Conservation (phyloP, 1,284 basidiomycete species). For the Afroboletus lepidellus region DNA sequence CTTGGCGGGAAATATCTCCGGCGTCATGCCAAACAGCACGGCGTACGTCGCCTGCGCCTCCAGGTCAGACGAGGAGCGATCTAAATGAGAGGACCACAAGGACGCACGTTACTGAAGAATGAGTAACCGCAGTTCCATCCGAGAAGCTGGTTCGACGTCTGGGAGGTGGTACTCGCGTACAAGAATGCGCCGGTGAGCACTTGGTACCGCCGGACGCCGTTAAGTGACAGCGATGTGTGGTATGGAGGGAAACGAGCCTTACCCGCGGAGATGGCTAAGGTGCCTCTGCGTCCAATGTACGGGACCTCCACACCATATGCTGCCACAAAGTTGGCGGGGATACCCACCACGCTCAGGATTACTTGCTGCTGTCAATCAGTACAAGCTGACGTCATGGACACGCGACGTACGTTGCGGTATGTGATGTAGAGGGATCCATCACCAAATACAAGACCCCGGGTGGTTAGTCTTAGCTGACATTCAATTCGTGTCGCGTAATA, state of each 20-base stretch:
- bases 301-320: conserved; percentile 65
- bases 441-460: conserved; percentile 48
- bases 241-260: conserved; percentile 12
- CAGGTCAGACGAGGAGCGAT: not conserved
- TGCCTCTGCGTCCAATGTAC: conserved; percentile 60
- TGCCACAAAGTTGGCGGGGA: conserved; percentile 65
- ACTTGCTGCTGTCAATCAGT: conserved; percentile 39
- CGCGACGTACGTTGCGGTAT: conserved; percentile 47
- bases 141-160: conserved; percentile 59
- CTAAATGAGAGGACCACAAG: not conserved
- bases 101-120: conserved; percentile 54
- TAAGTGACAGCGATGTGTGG: conserved; percentile 14
- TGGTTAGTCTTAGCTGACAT: conserved; percentile 36
- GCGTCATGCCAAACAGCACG: conserved; percentile 63
- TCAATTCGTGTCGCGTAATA: conserved; percentile 4
- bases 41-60: conserved; percentile 62
- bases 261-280: conserved; percentile 56
- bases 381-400: not conserved
- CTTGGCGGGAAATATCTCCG: conserved; percentile 71
- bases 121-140: conserved; percentile 74
- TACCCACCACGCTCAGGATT: conserved; percentile 62
- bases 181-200: conserved; percentile 68
- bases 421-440: conserved; percentile 49
- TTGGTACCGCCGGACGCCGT: conserved; percentile 37
- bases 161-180: conserved; percentile 65